Conservation (phyloP, 768 basidiomycete genomes). For the Cystobasidium onofrii region DNA sequence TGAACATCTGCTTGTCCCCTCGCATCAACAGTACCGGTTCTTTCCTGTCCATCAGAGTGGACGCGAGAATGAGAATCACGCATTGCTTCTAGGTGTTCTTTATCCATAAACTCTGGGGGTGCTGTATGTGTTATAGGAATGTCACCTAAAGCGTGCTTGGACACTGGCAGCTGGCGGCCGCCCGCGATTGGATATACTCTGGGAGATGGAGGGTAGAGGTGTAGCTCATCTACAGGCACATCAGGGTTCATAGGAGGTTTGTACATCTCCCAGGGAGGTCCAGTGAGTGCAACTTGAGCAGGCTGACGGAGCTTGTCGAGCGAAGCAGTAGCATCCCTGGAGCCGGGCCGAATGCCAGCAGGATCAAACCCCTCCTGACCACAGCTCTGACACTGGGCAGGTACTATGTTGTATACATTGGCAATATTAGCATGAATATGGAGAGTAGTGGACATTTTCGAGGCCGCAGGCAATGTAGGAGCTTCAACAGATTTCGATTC, state of each 20-base stretch:
- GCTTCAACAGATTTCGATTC: no score
- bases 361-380: no score
- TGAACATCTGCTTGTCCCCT: background rate
- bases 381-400: background rate
- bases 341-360: no score
- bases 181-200: background rate
- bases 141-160: background rate
- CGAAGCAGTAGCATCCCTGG: background rate
- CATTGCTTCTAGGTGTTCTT: background rate
- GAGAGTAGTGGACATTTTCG: background rate
- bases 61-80: background rate
- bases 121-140: background rate
- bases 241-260: background rate
- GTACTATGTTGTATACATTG: background rate
- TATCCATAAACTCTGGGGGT: background rate
- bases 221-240: background rate
- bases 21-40: background rate
- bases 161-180: background rate
- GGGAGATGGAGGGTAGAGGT: background rate
- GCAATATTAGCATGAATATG: background rate
- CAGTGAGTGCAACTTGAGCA: no score
- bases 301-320: no score
- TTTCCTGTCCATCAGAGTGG: background rate
- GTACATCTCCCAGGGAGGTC: background rate
- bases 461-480: no score